phyloP scores from a whole-genome alignment of 768 basidiomycete species.

The Exidia glandulosa region DNA sequence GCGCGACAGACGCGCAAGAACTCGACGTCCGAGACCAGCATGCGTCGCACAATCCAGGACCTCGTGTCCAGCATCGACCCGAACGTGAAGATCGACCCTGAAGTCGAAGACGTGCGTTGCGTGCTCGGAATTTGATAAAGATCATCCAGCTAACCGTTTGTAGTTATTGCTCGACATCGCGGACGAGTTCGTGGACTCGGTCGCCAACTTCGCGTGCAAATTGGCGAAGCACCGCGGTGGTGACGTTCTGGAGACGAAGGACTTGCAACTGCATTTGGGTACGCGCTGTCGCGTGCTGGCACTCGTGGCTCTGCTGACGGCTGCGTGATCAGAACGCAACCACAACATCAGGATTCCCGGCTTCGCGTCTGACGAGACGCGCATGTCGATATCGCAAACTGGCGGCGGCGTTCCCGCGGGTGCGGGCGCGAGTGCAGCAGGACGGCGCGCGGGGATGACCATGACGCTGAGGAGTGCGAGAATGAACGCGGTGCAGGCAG shows the following conservation, averaged over 20 bases:
- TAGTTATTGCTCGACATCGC: constrained; percentile 83
- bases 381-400: constrained; percentile 68
- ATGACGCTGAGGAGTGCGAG: constrained; percentile 64
- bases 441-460: constrained; percentile 14
- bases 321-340: constrained; percentile 57
- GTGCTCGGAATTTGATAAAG: background rate
- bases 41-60: constrained; percentile 85
- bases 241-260: constrained; percentile 83
- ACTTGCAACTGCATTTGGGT: constrained; percentile 92
- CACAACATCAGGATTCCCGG: constrained; percentile 95
- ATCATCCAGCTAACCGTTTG: constrained; percentile 2
- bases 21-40: constrained; percentile 68
- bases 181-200: constrained; percentile 95
- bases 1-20: constrained; percentile 35
- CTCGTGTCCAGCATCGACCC: constrained; percentile 83
- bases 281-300: constrained; percentile 14
- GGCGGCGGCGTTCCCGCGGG: constrained; percentile 33
- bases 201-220: constrained; percentile 85
- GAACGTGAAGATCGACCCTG: constrained; percentile 80
- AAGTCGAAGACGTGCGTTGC: constrained; percentile 74
- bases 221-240: constrained; percentile 86
- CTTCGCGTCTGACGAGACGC: constrained; percentile 83
- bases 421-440: constrained; percentile 39
- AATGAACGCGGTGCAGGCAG: constrained; percentile 67
- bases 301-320: constrained; percentile 1